Percentiles rank a stretch among this genome's conserved stretches.
These are phyloP conservation scores for Fonsecaea multimorphosa DNA, from an alignment of 2,329 filamentous ascomycete genomes.

Conservation along the genomic window DNA sequence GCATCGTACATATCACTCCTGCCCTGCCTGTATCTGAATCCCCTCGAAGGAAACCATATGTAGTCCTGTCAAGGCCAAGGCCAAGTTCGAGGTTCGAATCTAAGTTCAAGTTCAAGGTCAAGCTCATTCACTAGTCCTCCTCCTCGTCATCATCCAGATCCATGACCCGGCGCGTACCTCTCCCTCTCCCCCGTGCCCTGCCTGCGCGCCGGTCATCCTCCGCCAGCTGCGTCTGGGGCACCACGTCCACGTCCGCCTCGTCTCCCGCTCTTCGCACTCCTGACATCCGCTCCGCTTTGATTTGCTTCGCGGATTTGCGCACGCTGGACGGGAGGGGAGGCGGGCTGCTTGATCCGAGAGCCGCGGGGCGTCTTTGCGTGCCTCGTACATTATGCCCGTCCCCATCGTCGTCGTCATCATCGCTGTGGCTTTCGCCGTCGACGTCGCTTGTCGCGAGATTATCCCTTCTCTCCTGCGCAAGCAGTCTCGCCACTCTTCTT, in stretches of 20 bases:
- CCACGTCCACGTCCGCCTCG: conserved; percentile 4
- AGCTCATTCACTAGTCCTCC: neutral
- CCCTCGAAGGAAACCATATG: no score
- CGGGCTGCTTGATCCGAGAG: conserved; percentile 32
- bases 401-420: conserved; percentile 38
- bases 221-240: conserved; percentile 18
- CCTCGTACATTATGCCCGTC: conserved; percentile 18
- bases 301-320: neutral
- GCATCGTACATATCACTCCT: no score
- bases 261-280: neutral
- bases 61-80: no score
- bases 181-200: neutral
- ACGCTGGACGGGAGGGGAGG: neutral
- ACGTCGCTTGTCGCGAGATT: conserved; percentile 35
- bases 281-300: conserved; percentile 17
- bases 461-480: conserved; percentile 39
- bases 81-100: no score
- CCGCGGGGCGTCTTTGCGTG: conserved; percentile 33
- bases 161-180: conserved; percentile 1
- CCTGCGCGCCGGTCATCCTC: neutral
- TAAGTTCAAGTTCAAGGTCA: no score
- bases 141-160: conserved; percentile 21
- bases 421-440: conserved; percentile 32
- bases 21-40: no score
- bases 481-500: conserved; percentile 47